These are phyloP conservation scores for Taphrina betulina DNA, from an alignment of 1,139 yeast genomes.

Conservation along the genomic window DNA sequence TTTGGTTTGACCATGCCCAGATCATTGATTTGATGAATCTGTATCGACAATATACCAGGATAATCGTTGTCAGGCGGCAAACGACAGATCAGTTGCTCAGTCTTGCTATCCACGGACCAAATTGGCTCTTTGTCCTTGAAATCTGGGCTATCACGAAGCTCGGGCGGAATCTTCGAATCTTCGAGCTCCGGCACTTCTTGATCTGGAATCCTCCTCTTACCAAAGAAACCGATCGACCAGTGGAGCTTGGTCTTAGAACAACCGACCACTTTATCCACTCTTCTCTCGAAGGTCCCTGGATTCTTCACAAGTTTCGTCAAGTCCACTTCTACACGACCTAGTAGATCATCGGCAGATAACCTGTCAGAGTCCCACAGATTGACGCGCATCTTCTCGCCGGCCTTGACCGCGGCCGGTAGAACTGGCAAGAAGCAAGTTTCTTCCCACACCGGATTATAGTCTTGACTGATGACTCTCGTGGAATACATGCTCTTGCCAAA, in stretches of 20 bases:
- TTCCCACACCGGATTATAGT: constrained; percentile 33
- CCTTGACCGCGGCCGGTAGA: constrained; percentile 32
- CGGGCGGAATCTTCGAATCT: constrained; percentile 24
- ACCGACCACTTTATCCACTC: constrained; percentile 32
- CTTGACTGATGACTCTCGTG: constrained; percentile 33
- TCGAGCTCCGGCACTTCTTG: constrained; percentile 18
- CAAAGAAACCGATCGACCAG: constrained; percentile 32
- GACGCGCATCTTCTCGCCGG: constrained; percentile 32
- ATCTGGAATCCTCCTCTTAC: constrained; percentile 11
- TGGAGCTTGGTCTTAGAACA: constrained; percentile 14
- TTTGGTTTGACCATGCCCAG: constrained; percentile 20
- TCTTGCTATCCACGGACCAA: constrained; percentile 28
- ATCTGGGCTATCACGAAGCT: constrained; percentile 27
- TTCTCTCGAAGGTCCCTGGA: constrained; percentile 24
- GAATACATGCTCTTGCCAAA: constrained; percentile 33
- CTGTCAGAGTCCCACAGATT: constrained; percentile 35
- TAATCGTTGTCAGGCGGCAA: constrained; percentile 27
- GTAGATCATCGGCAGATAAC: constrained; percentile 33
- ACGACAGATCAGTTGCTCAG: constrained; percentile 23
- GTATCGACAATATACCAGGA: constrained; percentile 32
- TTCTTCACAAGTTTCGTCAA: constrained; percentile 19
- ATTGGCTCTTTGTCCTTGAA: constrained; percentile 20
- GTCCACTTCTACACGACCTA: constrained; percentile 33
- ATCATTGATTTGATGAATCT: constrained; percentile 32
- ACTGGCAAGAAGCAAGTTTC: constrained; percentile 31